Conservation (phyloP, 1,284 basidiomycete species). For the Sanghuangporus sanghuang region DNA sequence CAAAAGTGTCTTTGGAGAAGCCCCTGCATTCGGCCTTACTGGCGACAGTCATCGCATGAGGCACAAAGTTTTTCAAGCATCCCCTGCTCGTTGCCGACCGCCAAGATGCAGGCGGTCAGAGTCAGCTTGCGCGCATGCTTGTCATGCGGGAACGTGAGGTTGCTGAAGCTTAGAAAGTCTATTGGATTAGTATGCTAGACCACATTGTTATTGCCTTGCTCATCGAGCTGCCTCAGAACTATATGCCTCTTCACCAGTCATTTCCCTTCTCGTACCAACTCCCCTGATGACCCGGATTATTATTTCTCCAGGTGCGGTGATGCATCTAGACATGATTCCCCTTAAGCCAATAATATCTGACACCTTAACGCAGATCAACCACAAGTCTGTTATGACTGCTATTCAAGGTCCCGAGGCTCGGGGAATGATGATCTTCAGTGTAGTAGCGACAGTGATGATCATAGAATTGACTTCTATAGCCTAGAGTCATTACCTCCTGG, state of each 20-base stretch:
- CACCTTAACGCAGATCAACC: slow-evolving; percentile 56
- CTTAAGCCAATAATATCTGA: neutral
- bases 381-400: slow-evolving; percentile 65
- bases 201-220: slow-evolving; percentile 75
- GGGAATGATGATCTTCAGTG: slow-evolving; percentile 71
- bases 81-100: slow-evolving; percentile 76
- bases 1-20: slow-evolving; percentile 25
- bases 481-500: slow-evolving; percentile 55
- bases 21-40: slow-evolving; percentile 69
- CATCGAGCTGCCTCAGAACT: slow-evolving; percentile 76
- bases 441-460: slow-evolving; percentile 56
- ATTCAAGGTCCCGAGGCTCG: slow-evolving; percentile 68
- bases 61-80: slow-evolving; percentile 88
- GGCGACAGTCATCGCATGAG: slow-evolving; percentile 89
- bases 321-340: neutral
- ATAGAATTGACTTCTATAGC: slow-evolving; percentile 77
- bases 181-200: slow-evolving; percentile 72
- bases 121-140: slow-evolving; percentile 67
- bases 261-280: slow-evolving; percentile 44
- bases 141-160: slow-evolving; percentile 78
- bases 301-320: slow-evolving; percentile 60
- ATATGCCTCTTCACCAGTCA: slow-evolving; percentile 15
- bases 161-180: slow-evolving; percentile 80
- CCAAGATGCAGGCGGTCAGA: slow-evolving; percentile 63
- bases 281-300: slow-evolving; percentile 52